A percentile compares a stretch with the other conserved stretches of the same genome.
Evolutionary conservation across 352 stramenopile genomes (phyloP).

Genomic region (Phytophthora parvispora): DNA sequence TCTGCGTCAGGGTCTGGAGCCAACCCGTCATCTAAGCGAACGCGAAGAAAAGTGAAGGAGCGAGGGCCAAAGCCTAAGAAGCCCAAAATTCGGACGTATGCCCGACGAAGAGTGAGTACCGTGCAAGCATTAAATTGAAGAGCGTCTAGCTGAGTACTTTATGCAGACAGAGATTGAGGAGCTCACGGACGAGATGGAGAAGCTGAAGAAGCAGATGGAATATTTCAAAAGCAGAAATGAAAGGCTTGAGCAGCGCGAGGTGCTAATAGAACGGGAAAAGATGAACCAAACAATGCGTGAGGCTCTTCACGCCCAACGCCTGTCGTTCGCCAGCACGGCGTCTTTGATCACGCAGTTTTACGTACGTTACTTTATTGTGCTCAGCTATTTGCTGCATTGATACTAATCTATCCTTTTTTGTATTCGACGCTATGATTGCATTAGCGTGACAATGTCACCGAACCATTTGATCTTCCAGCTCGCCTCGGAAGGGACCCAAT

Average conservation of each 20-base stretch:
- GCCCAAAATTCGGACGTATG: not conserved
- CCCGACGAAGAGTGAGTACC: not conserved
- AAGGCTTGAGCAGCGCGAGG: conserved; percentile 16
- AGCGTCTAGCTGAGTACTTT: not conserved
- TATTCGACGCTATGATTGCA: too few relatives aligned
- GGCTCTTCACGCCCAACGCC: conserved; percentile 21
- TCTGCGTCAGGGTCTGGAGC: not conserved
- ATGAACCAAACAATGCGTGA: conserved; percentile 26
- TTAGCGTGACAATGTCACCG: conserved; percentile 23
- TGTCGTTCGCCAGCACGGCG: conserved; percentile 32
- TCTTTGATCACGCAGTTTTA: conserved; percentile 41
- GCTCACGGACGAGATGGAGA: conserved; percentile 4
- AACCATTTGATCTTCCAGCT: conserved; percentile 38
- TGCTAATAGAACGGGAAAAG: conserved; percentile 21
- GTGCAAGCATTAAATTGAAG: too few relatives aligned
- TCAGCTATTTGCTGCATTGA: not conserved
- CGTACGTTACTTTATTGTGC: conserved; percentile 20
- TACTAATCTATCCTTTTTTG: not conserved
- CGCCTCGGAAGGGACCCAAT: conserved; percentile 24
- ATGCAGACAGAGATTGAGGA: conserved; percentile 1
- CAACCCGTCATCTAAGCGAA: not conserved
- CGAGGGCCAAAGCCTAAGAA: not conserved
- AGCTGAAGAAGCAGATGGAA: conserved; percentile 31
- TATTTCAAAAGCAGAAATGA: conserved; percentile 13
- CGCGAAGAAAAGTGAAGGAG: not conserved